phyloP scores from a whole-genome alignment of 2,329 filamentous ascomycete genomes.

The Colletotrichum tropicale region DNA sequence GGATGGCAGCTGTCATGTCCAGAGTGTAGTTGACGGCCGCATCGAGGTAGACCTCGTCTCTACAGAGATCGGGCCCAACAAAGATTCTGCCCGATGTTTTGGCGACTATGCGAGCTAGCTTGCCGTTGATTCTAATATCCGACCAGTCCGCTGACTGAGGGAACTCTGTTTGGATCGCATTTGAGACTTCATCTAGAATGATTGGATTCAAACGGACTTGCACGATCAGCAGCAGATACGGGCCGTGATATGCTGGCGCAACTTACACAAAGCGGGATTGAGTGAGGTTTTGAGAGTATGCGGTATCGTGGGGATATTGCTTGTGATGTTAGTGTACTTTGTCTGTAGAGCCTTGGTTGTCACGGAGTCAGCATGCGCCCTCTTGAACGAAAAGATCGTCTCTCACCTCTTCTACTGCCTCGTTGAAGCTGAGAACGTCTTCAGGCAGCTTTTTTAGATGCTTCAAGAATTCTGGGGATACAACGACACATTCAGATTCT shows the following conservation, averaged over 20 bases:
- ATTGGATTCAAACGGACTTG: slow-evolving; percentile 36
- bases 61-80: slow-evolving; percentile 49
- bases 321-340: slow-evolving; percentile 50
- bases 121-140: slow-evolving; percentile 38
- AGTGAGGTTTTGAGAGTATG: not conserved
- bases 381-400: accelerated
- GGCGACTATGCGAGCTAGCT: slow-evolving; percentile 48
- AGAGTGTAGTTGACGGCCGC: slow-evolving; percentile 50
- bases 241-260: accelerated
- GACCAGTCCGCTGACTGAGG: slow-evolving; percentile 43
- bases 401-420: slow-evolving; percentile 26
- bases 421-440: slow-evolving; percentile 29
- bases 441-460: slow-evolving; percentile 33
- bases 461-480: slow-evolving; percentile 29
- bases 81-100: slow-evolving; percentile 51
- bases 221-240: not conserved
- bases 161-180: slow-evolving; percentile 35
- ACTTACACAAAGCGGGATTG: not conserved
- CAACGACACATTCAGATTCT: slow-evolving; percentile 22
- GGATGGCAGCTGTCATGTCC: slow-evolving; percentile 42
- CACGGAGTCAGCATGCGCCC: not conserved
- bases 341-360: slow-evolving; percentile 46
- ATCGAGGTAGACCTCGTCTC: slow-evolving; percentile 46
- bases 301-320: not conserved
- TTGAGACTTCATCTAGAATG: slow-evolving; percentile 35